These are phyloP conservation scores for Ogataea minuta DNA, from an alignment of 805 yeast genomes.

Conservation along the genomic window DNA sequence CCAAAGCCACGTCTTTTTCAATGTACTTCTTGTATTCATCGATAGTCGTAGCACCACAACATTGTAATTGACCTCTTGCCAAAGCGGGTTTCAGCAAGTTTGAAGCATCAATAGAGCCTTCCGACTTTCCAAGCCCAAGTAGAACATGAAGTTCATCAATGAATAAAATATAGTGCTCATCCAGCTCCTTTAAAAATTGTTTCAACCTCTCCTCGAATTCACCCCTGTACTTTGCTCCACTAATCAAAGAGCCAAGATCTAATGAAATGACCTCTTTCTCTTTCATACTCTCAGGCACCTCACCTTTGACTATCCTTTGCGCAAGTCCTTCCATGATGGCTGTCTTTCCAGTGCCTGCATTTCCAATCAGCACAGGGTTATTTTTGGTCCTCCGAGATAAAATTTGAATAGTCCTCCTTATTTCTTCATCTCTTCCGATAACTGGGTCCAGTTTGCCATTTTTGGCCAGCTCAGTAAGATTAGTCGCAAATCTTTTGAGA, in stretches of 20 bases:
- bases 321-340: conserved; percentile 97
- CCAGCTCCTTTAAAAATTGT: conserved; percentile 77
- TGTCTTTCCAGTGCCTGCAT: conserved; percentile 98
- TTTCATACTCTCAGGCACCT: conserved; percentile 93
- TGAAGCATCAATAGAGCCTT: conserved; percentile 95
- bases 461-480: conserved; percentile 80
- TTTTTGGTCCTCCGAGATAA: conserved; percentile 90
- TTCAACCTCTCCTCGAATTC: conserved; percentile 93
- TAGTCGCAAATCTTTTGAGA: conserved; percentile 78
- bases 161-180: conserved; percentile 73
- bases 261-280: conserved; percentile 79
- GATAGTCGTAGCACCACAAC: conserved; percentile 94
- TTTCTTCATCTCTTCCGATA: conserved; percentile 95
- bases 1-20: conserved; percentile 94
- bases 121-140: conserved; percentile 88
- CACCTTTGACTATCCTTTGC: conserved; percentile 85
- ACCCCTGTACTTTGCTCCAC: conserved; percentile 95
- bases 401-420: conserved; percentile 88
- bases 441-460: conserved; percentile 95
- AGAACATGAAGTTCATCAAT: conserved; percentile 90
- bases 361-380: conserved; percentile 92
- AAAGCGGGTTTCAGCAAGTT: conserved; percentile 89
- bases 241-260: conserved; percentile 84
- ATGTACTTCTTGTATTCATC: conserved; percentile 92
- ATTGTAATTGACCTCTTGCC: conserved; percentile 88